Evolutionary conservation across 352 stramenopile genomes (phyloP), one percentile per base, ranked within the genome.

Genomic region (Globisporangium splendens): DNA sequence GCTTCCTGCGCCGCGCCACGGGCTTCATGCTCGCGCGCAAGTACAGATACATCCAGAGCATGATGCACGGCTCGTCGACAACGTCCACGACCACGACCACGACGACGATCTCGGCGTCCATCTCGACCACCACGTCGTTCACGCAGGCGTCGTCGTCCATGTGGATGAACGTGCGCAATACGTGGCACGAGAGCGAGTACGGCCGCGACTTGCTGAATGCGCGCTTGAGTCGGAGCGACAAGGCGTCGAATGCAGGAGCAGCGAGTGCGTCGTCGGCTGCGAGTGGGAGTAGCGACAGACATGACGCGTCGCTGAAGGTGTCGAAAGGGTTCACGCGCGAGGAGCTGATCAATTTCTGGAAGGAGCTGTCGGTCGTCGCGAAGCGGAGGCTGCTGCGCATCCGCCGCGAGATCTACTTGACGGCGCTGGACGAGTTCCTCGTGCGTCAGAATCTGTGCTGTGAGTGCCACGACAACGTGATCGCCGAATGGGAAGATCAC

Each of bases 391-490:
- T 91, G 63, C 69, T 91, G 57, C 77, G 82, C 20, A 91, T 91
- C 64, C 79, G 80, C 21, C 77, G 82, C 15, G 78, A 89, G 52
- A 71, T 81, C 28, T 91, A 88, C 54, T 57, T 91, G 47, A 77
- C 73, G 24, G 77, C 79, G 43, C 56, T 91, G 48, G 77, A 91
- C 57, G 72, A 88, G 65, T 91, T 87, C 57, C 68, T 91, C n/a
- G 75, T 91, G 62, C 66, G 71, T 14, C 77, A 88, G 54, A 88
- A 91, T 47, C 63, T 91, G 43, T 91, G 82, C 70, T 91, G 79
- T 61, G 82, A 91, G 66, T 91, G 82, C 56, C 82, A 91, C 63
- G 82, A 91, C 72, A 91, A 91, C 46, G 79, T 91, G 35, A 78
- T 91, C 33, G 77, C 79, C 51, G 82, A 91, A 68, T 91, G 82